Conservation (phyloP, 108 stramenopile genomes). For the Cyclostephanos tholiformis region DNA sequence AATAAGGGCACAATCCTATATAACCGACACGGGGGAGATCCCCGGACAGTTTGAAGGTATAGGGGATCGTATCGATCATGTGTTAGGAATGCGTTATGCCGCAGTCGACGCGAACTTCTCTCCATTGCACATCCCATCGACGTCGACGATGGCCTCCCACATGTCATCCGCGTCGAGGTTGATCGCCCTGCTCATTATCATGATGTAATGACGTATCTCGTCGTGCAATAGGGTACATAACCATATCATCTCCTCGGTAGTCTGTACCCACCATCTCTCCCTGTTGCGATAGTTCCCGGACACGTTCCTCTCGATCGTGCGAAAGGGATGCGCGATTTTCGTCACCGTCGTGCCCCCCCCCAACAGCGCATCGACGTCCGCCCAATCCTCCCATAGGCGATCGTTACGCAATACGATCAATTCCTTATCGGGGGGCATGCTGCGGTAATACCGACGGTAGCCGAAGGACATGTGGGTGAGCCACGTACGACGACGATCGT, state of each 20-base stretch:
- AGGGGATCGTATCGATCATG: too few relatives aligned
- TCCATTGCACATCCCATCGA: conserved; percentile 18
- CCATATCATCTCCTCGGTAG: conserved; percentile 8
- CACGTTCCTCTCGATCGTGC: conserved; percentile 19
- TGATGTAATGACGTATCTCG: conserved; percentile 23
- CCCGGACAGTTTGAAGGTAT: too few relatives aligned
- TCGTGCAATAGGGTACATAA: conserved; percentile 18
- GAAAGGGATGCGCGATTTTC: conserved; percentile 14
- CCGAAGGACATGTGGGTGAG: conserved; percentile 22
- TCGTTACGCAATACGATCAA: conserved; percentile 49
- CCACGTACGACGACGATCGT: conserved; percentile 16
- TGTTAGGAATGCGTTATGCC: too few relatives aligned
- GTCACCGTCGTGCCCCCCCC: not conserved
- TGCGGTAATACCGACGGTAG: conserved; percentile 25
- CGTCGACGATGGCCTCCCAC: conserved; percentile 10
- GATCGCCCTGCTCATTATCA: conserved; percentile 23
- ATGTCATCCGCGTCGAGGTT: conserved; percentile 24
- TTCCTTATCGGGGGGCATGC: conserved; percentile 35
- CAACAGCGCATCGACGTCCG: conserved; percentile 4
- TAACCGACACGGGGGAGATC: too few relatives aligned
- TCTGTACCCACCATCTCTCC: conserved; percentile 7
- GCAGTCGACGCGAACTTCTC: too few relatives aligned
- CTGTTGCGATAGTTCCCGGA: not conserved
- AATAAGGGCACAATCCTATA: too few relatives aligned
- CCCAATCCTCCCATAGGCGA: conserved; percentile 41